phyloP scores from a whole-genome alignment of 2,329 filamentous ascomycete genomes.

The Fusarium camptoceras region DNA sequence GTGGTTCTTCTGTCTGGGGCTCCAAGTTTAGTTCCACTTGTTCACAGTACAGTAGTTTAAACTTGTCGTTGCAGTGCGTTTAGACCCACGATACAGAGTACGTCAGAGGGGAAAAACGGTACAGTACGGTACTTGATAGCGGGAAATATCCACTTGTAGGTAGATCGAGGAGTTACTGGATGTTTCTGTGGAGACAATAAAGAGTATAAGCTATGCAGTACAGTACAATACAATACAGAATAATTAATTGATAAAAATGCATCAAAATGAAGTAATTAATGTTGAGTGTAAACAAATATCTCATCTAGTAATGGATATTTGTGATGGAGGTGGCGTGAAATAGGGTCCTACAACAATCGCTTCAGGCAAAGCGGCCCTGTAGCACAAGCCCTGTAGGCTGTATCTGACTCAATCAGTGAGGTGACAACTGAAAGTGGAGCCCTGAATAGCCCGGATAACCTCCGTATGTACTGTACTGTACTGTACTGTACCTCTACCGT shows the following conservation, averaged over 20 bases:
- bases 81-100: constrained; percentile 24
- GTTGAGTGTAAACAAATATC: not conserved
- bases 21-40: constrained; percentile 6
- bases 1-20: constrained; percentile 20
- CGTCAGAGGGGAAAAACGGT: constrained; percentile 24
- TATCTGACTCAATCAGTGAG: constrained; percentile 2
- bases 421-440: not conserved
- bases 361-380: constrained; percentile 7
- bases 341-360: not conserved
- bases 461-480: not conserved
- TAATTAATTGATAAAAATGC: too few relatives aligned
- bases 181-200: constrained; percentile 3
- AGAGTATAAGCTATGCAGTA: not conserved
- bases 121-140: not conserved
- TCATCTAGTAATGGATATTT: not conserved
- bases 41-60: not conserved
- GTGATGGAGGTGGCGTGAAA: constrained; percentile 2
- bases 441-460: not conserved
- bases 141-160: constrained; percentile 27
- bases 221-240: not conserved
- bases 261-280: too few relatives aligned
- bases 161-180: constrained; percentile 18
- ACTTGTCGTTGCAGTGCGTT: constrained; percentile 19
- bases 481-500: too few relatives aligned
- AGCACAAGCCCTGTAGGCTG: not conserved